Percentiles rank a stretch among this genome's conserved stretches.
Conservation (phyloP, 2,329 filamentous ascomycete genomes). For the Ophiostoma sp. region DNA sequence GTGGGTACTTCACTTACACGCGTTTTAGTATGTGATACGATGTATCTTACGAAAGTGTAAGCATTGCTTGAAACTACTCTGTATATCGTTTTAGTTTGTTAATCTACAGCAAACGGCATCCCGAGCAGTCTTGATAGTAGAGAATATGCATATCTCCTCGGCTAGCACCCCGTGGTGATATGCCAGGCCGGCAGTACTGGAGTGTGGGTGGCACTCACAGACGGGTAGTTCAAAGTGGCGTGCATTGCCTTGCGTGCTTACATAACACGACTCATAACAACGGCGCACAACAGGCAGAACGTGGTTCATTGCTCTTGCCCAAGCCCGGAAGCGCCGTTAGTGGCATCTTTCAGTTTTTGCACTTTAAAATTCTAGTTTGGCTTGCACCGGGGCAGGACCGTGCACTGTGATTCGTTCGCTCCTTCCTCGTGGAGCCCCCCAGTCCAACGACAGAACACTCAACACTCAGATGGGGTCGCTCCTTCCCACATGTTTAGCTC, state of each 20-base stretch:
- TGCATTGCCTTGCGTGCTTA: neutral
- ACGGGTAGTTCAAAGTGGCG: neutral
- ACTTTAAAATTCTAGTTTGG: neutral
- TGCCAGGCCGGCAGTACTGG: neutral
- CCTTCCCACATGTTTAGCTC: neutral
- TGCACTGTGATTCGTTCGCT: slow-evolving; percentile 3
- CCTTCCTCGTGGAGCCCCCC: neutral
- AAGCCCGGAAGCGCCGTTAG: neutral
- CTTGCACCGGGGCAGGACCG: neutral
- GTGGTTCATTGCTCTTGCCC: neutral
- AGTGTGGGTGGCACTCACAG: neutral
- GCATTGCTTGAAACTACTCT: neutral
- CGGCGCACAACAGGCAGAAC: neutral
- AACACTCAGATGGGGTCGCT: neutral
- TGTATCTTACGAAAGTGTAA: neutral
- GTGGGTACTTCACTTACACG: slow-evolving; percentile 9
- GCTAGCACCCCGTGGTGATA: neutral
- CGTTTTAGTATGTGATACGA: neutral
- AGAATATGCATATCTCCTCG: neutral
- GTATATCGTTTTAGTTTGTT: neutral
- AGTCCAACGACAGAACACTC: neutral
- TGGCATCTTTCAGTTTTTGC: neutral
- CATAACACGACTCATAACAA: neutral
- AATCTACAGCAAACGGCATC: neutral
- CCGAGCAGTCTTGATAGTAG: neutral